Evolutionary conservation across 257 asterid species (phyloP), one percentile per base, ranked within the genome.

Genomic region (Galeopsis tetrahit): DNA sequence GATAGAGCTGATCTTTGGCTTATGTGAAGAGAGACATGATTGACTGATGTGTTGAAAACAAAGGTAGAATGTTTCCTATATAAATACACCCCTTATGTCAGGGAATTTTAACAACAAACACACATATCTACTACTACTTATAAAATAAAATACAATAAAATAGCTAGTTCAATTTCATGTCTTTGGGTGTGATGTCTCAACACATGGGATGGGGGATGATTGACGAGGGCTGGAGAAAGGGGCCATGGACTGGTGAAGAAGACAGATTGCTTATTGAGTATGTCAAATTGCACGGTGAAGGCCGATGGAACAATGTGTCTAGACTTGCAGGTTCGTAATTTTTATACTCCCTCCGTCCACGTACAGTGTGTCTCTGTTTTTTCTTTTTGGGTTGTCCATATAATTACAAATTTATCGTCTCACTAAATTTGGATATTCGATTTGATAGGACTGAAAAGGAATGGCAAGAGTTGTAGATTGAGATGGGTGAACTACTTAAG

Each of bases 401-500:
- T 21, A 21, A 21, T 21, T 21, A 21, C 1, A 21, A 21, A 21
- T 21, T 21, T 21, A 1, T 21, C 28, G 28, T 21, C 28, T 21
- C 28, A 21, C 28, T 21, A 21, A 21, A 21, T 21, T 11, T 13
- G 21, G 8, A 6, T 38, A 6, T 71, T 34, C 8, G 11, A 4
- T 51, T 46, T 59, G 36, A 71, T 75, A 93, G 97, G 98, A 55
- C 63, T 93, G 85, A 90, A 85, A 75, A 93, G 98, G 75, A 93
- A 93, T 79, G 98, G 97, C 8, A 93, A 93, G 52, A 93, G 98
- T 35, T 93, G 98, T 66, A 84, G 98, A 77, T 59, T 93, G 73
- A 88, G 98, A 83, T 93, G 98, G 98, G 97, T 93, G 68, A 93
- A 93, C 80, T 93, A 93, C 82, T 70, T 93, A 88, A 87, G 97